Percentiles rank a stretch among this genome's conserved stretches.
Conservation (phyloP, 2,329 filamentous ascomycete species). For the Cladosporium sphaerospermum region DNA sequence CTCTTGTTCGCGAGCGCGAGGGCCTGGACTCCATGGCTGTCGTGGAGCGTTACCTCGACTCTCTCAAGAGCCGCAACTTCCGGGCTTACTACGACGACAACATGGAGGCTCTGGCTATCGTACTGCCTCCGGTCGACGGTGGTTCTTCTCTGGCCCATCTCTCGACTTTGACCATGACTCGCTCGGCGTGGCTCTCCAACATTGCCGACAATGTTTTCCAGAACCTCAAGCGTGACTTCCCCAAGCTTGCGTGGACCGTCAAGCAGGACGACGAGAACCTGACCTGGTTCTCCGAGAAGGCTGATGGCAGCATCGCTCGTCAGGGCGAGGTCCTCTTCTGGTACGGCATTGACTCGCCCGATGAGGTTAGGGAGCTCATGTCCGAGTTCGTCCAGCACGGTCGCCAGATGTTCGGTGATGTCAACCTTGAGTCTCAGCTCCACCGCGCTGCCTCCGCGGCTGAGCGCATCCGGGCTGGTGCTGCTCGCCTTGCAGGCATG, state of each 20-base stretch:
- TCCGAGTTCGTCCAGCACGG: constrained; percentile 78
- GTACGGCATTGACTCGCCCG: constrained; percentile 78
- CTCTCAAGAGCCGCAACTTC: constrained; percentile 70
- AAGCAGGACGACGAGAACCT: constrained; percentile 93
- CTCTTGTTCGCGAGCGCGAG: constrained; percentile 74
- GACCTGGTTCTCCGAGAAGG: constrained; percentile 97
- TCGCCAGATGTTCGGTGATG: constrained; percentile 79
- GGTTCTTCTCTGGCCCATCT: constrained; percentile 70
- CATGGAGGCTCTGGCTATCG: constrained; percentile 87
- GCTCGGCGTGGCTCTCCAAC: constrained; percentile 89
- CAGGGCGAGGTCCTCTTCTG: constrained; percentile 86
- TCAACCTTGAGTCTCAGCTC: constrained; percentile 81
- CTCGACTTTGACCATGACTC: constrained; percentile 86
- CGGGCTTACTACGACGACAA: constrained; percentile 91
- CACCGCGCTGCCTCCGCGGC: constrained; percentile 69
- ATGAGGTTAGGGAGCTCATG: constrained; percentile 77
- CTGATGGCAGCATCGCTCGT: constrained; percentile 81
- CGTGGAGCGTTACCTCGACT: constrained; percentile 79
- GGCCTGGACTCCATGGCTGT: constrained; percentile 75
- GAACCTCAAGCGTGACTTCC: constrained; percentile 87
- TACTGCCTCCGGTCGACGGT: constrained; percentile 65
- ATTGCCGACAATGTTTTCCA: constrained; percentile 93
- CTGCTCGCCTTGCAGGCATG: constrained; percentile 35
- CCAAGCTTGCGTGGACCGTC: constrained; percentile 92
- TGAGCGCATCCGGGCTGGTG: constrained; percentile 49